Conservation (phyloP, 495 filamentous ascomycete genomes). For the Aspergillus sclerotioniger region DNA sequence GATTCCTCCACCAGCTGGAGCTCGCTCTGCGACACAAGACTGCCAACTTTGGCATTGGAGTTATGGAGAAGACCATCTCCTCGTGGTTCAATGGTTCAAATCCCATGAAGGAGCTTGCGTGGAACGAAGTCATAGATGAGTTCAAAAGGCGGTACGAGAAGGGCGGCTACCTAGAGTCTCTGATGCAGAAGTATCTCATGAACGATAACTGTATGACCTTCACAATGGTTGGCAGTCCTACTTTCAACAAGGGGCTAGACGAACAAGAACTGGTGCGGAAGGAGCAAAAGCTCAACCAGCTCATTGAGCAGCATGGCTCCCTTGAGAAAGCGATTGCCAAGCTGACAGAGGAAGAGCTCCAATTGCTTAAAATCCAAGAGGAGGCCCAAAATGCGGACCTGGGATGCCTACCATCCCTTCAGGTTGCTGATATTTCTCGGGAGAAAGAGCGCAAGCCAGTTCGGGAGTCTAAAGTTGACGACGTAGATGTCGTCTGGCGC, state of each 20-base stretch:
- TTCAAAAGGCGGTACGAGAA: constrained; percentile 72
- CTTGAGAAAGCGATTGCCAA: constrained; percentile 66
- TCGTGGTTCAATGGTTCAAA: constrained; percentile 94
- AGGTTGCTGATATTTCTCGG: constrained; percentile 83
- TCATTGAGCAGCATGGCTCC: constrained; percentile 64
- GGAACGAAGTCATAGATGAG: constrained; percentile 79
- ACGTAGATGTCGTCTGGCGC: constrained; percentile 79
- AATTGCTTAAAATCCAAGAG: constrained; percentile 77
- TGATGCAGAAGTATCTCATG: constrained; percentile 86
- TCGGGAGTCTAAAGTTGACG: constrained; percentile 62
- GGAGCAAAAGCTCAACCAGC: constrained; percentile 64
- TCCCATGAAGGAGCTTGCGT: constrained; percentile 84
- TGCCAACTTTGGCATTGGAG: constrained; percentile 84
- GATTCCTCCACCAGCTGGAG: constrained; percentile 90
- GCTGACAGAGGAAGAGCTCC: constrained; percentile 72
- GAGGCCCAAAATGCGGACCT: constrained; percentile 78
- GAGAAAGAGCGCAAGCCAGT: constrained; percentile 68
- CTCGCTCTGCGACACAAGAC: constrained; percentile 90
- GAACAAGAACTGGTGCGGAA: constrained; percentile 75
- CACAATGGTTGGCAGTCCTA: constrained; percentile 84
- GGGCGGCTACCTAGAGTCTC: constrained; percentile 74
- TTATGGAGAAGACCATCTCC: constrained; percentile 83
- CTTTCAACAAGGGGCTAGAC: constrained; percentile 68
- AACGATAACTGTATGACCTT: constrained; percentile 86
- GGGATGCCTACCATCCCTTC: constrained; percentile 81